phyloP scores from a whole-genome alignment of 768 basidiomycete genomes.

The Tricholomella constricta region DNA sequence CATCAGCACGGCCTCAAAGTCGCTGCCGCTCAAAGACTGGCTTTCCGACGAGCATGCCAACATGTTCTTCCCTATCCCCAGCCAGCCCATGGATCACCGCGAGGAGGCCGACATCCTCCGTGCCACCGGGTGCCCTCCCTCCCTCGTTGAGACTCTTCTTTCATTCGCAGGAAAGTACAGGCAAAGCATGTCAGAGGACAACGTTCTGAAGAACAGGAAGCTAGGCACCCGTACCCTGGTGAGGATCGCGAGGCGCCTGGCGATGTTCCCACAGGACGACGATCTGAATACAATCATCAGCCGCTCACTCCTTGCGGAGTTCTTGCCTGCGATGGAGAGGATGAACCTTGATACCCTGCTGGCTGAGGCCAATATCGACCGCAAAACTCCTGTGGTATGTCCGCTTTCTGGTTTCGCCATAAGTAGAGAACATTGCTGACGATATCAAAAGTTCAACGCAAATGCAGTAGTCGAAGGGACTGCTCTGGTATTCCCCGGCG shows the following conservation, averaged over 20 bases:
- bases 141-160: slow-evolving; percentile 42
- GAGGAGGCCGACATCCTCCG: slow-evolving; percentile 54
- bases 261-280: slow-evolving; percentile 43
- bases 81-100: slow-evolving; percentile 55
- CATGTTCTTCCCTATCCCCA: slow-evolving; percentile 67
- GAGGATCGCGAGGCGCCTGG: slow-evolving; percentile 52
- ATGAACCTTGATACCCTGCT: slow-evolving; percentile 54
- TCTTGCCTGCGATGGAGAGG: slow-evolving; percentile 59
- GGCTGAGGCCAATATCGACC: slow-evolving; percentile 49
- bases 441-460: slow-evolving; percentile 48
- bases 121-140: slow-evolving; percentile 49
- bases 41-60: slow-evolving; percentile 66
- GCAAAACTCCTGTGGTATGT: slow-evolving; percentile 41
- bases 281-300: slow-evolving; percentile 51
- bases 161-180: slow-evolving; percentile 62
- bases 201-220: slow-evolving; percentile 60
- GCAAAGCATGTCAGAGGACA: slow-evolving; percentile 53
- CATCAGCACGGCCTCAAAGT: slow-evolving; percentile 64
- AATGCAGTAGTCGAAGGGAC: slow-evolving; percentile 41
- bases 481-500: slow-evolving; percentile 47
- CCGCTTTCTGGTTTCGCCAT: slow-evolving; percentile 13
- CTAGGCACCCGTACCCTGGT: slow-evolving; percentile 63
- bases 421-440: slow-evolving; percentile 3
- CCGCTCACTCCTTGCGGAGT: slow-evolving; percentile 56
- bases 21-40: slow-evolving; percentile 69